Evolutionary conservation across 352 stramenopile genomes (phyloP).

Genomic region (Phytophthora parvispora): DNA sequence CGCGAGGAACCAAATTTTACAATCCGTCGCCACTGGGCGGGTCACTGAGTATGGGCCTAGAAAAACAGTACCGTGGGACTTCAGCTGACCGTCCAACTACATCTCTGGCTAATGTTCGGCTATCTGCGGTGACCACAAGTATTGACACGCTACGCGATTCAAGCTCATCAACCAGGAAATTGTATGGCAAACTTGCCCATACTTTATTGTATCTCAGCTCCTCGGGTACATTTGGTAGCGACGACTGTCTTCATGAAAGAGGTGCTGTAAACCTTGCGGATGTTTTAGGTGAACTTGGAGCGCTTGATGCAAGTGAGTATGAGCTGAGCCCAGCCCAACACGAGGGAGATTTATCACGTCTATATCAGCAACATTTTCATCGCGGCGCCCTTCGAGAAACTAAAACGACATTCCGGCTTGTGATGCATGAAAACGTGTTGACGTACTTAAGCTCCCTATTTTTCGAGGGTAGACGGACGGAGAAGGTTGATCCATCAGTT

Average conservation of each 20-base stretch:
- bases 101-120: conserved; percentile 26
- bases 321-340: conserved; percentile 70
- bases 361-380: conserved; percentile 71
- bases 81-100: background rate
- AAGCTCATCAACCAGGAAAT: conserved; percentile 19
- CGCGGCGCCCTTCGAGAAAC: conserved; percentile 64
- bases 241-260: conserved; percentile 6
- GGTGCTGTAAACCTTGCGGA: conserved; percentile 53
- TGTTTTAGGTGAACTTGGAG: conserved; percentile 73
- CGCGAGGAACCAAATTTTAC: conserved; percentile 68
- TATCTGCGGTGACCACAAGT: conserved; percentile 37
- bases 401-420: conserved; percentile 48
- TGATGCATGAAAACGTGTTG: conserved; percentile 76
- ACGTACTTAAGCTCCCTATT: conserved; percentile 71
- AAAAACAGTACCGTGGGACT: background rate
- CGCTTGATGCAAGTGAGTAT: conserved; percentile 65
- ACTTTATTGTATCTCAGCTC: conserved; percentile 67
- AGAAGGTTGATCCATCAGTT: conserved; percentile 34
- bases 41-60: background rate
- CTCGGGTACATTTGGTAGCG: conserved; percentile 21
- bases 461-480: conserved; percentile 51
- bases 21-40: conserved; percentile 30
- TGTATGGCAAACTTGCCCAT: conserved; percentile 57
- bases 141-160: conserved; percentile 39
- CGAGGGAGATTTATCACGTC: conserved; percentile 51